Evolutionary conservation across 2,329 filamentous ascomycete genomes (phyloP), one percentile per base, ranked within the genome.

Genomic region (Teratosphaeria viscida): DNA sequence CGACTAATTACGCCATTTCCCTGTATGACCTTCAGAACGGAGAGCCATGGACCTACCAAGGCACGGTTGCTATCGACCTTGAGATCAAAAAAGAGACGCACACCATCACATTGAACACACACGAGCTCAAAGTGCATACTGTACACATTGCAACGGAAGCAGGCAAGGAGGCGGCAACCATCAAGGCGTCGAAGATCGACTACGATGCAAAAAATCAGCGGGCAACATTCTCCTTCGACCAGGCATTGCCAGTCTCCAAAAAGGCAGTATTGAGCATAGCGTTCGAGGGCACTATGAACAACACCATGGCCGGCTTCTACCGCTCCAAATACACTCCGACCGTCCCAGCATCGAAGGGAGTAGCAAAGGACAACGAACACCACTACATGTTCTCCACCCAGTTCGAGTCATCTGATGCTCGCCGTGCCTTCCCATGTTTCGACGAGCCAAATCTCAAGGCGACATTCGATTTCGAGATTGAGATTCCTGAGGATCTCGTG

Each of bases 381-480:
- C 78, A 85, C 71, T 85, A 76, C 82, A 69, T 63, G 82, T 85
- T 96, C 75, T 95, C 90, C 78, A 99, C 94, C 55, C 94, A 99
- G 73, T 99, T 99, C 71, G 94, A 99, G 79, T 88, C 92, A 54
- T 96, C 91, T 70, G 94, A 99, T 76, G 94, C 94, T 62, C 87
- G 94, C 65, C 83, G 92, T 66, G 92, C 94, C 8, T 96, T 99
- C 77, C 94, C 94, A 55, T 99, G 94, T 78, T 97, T 97, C 71
- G 94, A 99, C 71, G 94, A 99, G 78, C 94, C 94, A 52, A 96
- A 95, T 70, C 82, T 97, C 64, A 99, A 99, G 78, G 90, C 94
- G 11, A 92, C 91, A 2, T 97, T 96, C 71, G 92, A 96, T 74
- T 89, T 99, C 61, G 83, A 91, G 69, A 88, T 99, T 63, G 92